Evolutionary conservation across 140 eudicot genomes (phyloP), one percentile per base, ranked within the genome.

Genomic region (Anethum foeniculum): DNA sequence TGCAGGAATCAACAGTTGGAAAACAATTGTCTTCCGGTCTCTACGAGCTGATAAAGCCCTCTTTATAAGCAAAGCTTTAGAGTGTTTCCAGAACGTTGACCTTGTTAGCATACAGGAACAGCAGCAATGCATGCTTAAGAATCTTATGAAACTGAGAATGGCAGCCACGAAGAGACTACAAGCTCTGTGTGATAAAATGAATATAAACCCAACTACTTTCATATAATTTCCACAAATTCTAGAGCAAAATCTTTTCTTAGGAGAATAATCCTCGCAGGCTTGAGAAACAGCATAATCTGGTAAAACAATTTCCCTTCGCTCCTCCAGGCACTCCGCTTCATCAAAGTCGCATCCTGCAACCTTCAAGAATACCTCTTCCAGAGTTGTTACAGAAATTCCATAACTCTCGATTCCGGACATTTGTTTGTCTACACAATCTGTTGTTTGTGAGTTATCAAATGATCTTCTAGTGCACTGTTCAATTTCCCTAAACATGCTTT

Each of bases 331-430:
- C 77, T 96, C 94, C 12, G 86, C 83, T 77, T 87, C 96, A 83
- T 86, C 89, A 80, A 88, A 83, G 65, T 92, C 96, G 34, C 92
- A 91, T 76, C 98, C 98, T 78, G 99, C 97, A 83, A 96, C 99
- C 83, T 91, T 87, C 72, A 96, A 80, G 82, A 96, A 96, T 51
- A 96, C 99, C 83, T 96, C 99, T 85, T 96, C 99, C 80, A 96
- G 88, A 84, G 99, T 96, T 51, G 99, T 93, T n/a, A 96, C 97
- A 48, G 99, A 96, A 68, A 96, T 93, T 32, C 99, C 99, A 75
- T 89, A 96, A 85, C 99, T 90, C 77, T 96, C 99, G 80, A 96
- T 93, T 80, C 99, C 98, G 79, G 86, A 77, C 72, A 80, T 82
- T 36, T 49, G 44, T 78, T 62, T 73, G 51, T 82, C 86, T 77